A percentile compares a stretch with the other conserved stretches of the same genome.
phyloP scores from a whole-genome alignment of 2,329 filamentous ascomycete species.

The Fusarium staphyleae region DNA sequence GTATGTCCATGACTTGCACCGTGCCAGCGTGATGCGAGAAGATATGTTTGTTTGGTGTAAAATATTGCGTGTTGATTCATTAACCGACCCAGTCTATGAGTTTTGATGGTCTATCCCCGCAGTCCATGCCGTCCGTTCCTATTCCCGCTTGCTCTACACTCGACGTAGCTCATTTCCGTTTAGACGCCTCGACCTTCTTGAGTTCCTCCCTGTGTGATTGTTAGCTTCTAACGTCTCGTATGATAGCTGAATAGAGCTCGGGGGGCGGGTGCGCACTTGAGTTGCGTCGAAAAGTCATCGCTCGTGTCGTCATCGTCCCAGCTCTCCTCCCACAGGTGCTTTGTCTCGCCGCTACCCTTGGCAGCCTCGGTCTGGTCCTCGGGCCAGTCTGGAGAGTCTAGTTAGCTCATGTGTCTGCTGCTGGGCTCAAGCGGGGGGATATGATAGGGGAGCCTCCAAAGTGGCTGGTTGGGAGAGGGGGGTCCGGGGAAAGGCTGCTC shows the following conservation, averaged over 20 bases:
- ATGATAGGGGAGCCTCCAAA: background rate
- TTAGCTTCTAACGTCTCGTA: slow-evolving; percentile 13
- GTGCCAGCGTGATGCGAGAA: background rate
- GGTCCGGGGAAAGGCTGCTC: slow-evolving; percentile 35
- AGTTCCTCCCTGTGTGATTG: slow-evolving; percentile 74
- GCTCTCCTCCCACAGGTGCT: slow-evolving; percentile 98
- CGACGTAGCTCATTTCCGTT: slow-evolving; percentile 58
- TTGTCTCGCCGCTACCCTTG: slow-evolving; percentile 68
- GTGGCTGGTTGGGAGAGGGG: background rate
- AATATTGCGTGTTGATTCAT: slow-evolving; percentile 25
- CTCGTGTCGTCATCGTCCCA: slow-evolving; percentile 99
- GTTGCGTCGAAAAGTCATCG: slow-evolving; percentile 93
- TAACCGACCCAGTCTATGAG: slow-evolving; percentile 31
- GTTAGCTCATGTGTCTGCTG: background rate
- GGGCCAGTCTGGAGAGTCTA: slow-evolving; percentile 75
- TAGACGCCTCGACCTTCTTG: slow-evolving; percentile 87
- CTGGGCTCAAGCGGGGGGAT: background rate
- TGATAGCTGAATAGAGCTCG: background rate
- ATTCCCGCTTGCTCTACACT: slow-evolving; percentile 34
- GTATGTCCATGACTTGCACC: slow-evolving; percentile 3
- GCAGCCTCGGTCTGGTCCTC: slow-evolving; percentile 89
- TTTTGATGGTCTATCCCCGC: slow-evolving; percentile 26
- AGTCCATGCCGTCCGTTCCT: slow-evolving; percentile 26
- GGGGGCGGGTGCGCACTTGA: slow-evolving; percentile 71
- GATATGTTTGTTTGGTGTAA: slow-evolving; percentile 3